Conservation (phyloP, 352 stramenopile genomes). For the Phytophthora chlamydospora region DNA sequence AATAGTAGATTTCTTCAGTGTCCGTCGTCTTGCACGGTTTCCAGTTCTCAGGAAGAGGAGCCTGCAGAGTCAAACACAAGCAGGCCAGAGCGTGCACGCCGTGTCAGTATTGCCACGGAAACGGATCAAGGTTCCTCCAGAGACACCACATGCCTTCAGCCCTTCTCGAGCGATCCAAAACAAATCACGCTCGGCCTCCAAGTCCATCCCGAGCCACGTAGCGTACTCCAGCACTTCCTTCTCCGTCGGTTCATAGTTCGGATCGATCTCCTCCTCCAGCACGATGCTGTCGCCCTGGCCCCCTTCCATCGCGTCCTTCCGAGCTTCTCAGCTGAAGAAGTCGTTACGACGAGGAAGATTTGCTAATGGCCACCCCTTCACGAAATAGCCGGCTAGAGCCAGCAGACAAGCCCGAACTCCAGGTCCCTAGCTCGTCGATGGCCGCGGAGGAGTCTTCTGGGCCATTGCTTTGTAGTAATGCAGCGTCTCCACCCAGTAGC, state of each 20-base stretch:
- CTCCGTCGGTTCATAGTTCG: constrained; percentile 94
- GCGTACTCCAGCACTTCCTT: constrained; percentile 94
- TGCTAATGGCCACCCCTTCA: constrained; percentile 25
- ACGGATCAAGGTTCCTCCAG: neutral
- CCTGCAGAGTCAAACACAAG: constrained; percentile 24
- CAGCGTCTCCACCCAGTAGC: constrained; percentile 75
- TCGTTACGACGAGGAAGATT: constrained; percentile 14
- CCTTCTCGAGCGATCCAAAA: constrained; percentile 96
- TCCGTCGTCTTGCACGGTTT: constrained; percentile 96
- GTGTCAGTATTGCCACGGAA: constrained; percentile 5
- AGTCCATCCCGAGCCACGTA: constrained; percentile 96
- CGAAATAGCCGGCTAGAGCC: no score
- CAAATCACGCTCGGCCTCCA: constrained; percentile 90
- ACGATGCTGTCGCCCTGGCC: constrained; percentile 83
- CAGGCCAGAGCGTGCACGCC: neutral
- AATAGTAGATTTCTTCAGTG: constrained; percentile 97
- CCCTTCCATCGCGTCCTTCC: constrained; percentile 45
- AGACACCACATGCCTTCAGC: constrained; percentile 61
- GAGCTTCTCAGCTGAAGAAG: neutral
- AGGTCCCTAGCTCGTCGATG: constrained; percentile 40
- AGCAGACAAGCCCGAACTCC: no score
- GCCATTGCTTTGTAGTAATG: constrained; percentile 68
- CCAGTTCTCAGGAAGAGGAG: constrained; percentile 94
- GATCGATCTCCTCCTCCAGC: constrained; percentile 95
- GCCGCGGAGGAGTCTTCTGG: constrained; percentile 44